phyloP scores from a whole-genome alignment of 306 rosid species.

The Hippophae rhamnoides region DNA sequence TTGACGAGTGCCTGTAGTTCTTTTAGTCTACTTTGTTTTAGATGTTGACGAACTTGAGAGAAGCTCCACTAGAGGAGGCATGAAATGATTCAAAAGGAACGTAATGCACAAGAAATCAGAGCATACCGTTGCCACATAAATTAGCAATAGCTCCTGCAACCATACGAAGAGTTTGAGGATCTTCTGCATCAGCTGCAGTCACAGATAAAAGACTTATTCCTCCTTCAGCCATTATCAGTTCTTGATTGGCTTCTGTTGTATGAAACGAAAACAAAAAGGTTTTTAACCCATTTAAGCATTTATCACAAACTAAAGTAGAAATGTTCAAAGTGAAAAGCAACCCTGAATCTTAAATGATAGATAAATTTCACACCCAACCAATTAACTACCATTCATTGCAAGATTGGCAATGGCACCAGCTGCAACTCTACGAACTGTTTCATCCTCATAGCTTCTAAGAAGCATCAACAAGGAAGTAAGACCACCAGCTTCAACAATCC shows the following conservation, averaged over 20 bases:
- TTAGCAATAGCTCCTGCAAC: conserved; percentile 98
- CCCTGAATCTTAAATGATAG: conserved; percentile 2
- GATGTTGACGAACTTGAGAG: no score
- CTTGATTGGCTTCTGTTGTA: conserved; percentile 85
- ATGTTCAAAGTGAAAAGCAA: conserved; percentile 13
- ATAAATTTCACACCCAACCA: background rate
- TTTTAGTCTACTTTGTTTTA: no score
- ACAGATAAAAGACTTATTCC: conserved; percentile 83
- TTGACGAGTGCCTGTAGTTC: no score
- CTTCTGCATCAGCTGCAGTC: conserved; percentile 96
- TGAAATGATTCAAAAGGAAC: no score
- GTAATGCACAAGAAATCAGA: background rate
- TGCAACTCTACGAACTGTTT: conserved; percentile 92
- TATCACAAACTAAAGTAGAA: conserved; percentile 11
- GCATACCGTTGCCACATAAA: conserved; percentile 87
- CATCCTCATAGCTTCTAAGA: conserved; percentile 93
- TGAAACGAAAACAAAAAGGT: conserved; percentile 26
- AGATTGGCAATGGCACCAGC: conserved; percentile 99
- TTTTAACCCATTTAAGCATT: conserved; percentile 1
- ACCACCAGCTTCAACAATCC: conserved; percentile 94
- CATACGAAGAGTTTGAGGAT: conserved; percentile 97
- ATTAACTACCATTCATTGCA: conserved; percentile 80
- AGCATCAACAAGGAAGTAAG: conserved; percentile 90
- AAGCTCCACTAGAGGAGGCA: no score
- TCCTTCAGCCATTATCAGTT: conserved; percentile 85